Base-by-base conservation (phyloP, 2,329 filamentous ascomycete genomes). In the Colletotrichum agaves region DNA sequence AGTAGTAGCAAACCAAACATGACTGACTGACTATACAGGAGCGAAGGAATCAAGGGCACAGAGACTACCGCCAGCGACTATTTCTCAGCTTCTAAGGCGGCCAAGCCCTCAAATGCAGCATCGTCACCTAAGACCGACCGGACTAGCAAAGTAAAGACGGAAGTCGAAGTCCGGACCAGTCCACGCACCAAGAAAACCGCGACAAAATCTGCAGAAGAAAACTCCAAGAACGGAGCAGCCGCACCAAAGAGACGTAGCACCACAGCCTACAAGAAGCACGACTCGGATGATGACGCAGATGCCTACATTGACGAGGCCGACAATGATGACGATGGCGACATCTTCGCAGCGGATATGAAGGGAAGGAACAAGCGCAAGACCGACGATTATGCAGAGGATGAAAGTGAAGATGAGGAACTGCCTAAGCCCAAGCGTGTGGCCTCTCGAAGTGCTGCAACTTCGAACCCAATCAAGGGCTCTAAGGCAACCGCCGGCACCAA, bases 321-420 rank as follows among this genome's bases (percentile, higher is more conserved):
- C 39, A 84, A 87, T 6, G 88, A 93, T 49, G 90, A 87, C 3
- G 91, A 88, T n/a, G 91, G 93, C 71, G 94, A 97, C 73, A 94
- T 97, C 19, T 94, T 94, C 78, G 91, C 90, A 13, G 90, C 91
- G 4, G 89, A 93, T 71, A 86, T 85, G 37, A 91, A 89, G 75
- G 86, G 86, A 53, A 82, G 87, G 49, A 88, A 86, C 63, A 93
- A 89, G 75, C 84, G 87, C 55, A 91, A 89, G 73, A 89, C 89
- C 44, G 92, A 96, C 74, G 90, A 93, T 60, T 93, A 94, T 63
- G 85, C 87, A 66, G 91, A 91, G 68, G 91, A 91, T 67, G 88
- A 88, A 19, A 91, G 90, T 52, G 93, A 96, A 61, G 91, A 93
- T 35, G 89, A 93, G 53, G 75, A 87, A 27, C 77, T 86, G 10